Evolutionary conservation across 768 basidiomycete species (phyloP).

Genomic region (Tricholoma terreum): DNA sequence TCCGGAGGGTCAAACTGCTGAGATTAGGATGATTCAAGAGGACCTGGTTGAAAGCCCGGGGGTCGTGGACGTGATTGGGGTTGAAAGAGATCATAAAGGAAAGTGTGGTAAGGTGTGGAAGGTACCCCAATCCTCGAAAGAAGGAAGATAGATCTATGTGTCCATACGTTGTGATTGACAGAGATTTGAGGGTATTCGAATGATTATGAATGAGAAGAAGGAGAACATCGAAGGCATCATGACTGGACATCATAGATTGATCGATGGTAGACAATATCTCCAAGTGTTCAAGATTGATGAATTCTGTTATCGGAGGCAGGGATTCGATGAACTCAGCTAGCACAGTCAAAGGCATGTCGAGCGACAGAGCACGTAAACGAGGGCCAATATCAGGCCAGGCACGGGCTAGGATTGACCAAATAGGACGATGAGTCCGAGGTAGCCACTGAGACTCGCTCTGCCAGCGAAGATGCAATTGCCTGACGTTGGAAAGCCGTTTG

Average conservation of each 20-base stretch:
- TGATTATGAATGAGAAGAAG: constrained; percentile 21
- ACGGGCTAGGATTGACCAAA: too few species aligned
- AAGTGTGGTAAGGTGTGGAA: constrained; percentile 16
- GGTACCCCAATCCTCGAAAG: constrained; percentile 15
- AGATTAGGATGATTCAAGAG: constrained; percentile 17
- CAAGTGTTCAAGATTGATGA: neutral
- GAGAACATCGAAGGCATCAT: constrained; percentile 16
- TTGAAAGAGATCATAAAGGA: constrained; percentile 22
- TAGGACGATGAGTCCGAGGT: too few species aligned
- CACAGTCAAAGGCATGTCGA: constrained; percentile 3
- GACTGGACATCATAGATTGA: constrained; percentile 4
- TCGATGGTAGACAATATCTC: neutral
- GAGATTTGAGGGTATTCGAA: constrained; percentile 12
- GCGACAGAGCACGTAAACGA: neutral
- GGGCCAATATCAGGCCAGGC: constrained; percentile 17
- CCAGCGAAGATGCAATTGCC: too few species aligned
- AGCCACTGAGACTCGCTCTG: too few species aligned
- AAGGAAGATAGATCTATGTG: constrained; percentile 18
- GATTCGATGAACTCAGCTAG: neutral
- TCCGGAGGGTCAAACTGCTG: constrained; percentile 11
- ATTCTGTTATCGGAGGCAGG: neutral
- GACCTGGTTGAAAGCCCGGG: constrained; percentile 13
- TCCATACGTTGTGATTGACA: constrained; percentile 22
- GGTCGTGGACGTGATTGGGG: constrained; percentile 17
- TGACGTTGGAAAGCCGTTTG: too few species aligned